Percentiles rank a stretch among this genome's conserved stretches.
Conservation (phyloP, 1,139 yeast genomes). For the Pichia sp. region DNA sequence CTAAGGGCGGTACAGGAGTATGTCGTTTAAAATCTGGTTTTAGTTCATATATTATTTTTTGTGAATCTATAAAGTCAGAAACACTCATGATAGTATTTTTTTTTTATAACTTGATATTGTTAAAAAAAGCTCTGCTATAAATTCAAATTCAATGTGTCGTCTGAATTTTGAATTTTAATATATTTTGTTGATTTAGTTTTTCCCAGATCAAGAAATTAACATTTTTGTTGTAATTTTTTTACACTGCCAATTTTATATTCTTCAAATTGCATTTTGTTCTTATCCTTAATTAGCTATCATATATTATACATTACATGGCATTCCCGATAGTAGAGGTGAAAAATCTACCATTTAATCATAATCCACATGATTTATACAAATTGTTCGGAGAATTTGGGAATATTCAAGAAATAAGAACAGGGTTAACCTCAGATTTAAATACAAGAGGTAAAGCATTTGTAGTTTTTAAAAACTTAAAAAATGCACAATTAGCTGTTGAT, state of each 20-base stretch:
- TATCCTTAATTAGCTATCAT: background rate
- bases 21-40: conserved; percentile 6
- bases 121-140: background rate
- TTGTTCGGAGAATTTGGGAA: conserved; percentile 54
- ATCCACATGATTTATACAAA: conserved; percentile 43
- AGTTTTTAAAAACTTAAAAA: conserved; percentile 44
- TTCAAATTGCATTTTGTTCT: background rate
- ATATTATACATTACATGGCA: background rate
- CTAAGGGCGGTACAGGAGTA: conserved; percentile 1
- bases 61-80: conserved; percentile 24
- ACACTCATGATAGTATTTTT: background rate
- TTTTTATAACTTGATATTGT: conserved; percentile 1
- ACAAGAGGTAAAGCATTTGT: conserved; percentile 48
- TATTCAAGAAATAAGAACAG: conserved; percentile 46
- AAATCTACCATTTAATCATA: conserved; percentile 51
- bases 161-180: background rate
- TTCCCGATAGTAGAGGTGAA: conserved; percentile 52
- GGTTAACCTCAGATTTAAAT: background rate
- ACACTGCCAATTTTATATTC: too few relatives aligned
- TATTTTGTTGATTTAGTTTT: background rate
- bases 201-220: background rate
- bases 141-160: background rate
- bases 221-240: background rate
- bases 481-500: conserved; percentile 46
- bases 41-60: conserved; percentile 26